Evolutionary conservation across 176 grass and related monocot genomes (phyloP).

Genomic region (Thinopyrum elongatum): DNA sequence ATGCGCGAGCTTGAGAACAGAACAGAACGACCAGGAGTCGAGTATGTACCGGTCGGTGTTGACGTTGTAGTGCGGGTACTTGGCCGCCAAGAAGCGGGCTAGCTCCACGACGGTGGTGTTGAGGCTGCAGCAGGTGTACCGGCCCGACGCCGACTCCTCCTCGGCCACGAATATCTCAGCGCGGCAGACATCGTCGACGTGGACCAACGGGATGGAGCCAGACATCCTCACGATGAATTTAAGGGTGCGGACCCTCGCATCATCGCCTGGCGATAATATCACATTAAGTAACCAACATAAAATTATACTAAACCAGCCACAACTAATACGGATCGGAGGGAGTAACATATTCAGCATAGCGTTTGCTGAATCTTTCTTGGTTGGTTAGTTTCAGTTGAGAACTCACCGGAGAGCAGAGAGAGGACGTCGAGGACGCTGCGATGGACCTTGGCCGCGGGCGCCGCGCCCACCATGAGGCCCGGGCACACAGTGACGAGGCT

Average conservation of each 20-base stretch:
- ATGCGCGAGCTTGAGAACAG: not conserved
- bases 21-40: not conserved
- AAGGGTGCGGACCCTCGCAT: slow-evolving; percentile 27
- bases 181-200: slow-evolving; percentile 61
- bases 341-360: too few relatives aligned
- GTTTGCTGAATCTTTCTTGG: too few relatives aligned
- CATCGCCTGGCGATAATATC: slow-evolving; percentile 17
- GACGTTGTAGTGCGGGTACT: slow-evolving; percentile 63
- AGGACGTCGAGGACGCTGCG: not conserved
- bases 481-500: not conserved
- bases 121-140: slow-evolving; percentile 62
- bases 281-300: too few relatives aligned
- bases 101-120: slow-evolving; percentile 45
- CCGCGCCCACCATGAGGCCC: not conserved
- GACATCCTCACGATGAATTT: not conserved
- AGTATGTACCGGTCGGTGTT: not conserved
- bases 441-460: not conserved
- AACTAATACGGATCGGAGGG: too few relatives aligned
- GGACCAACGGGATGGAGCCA: slow-evolving; percentile 1
- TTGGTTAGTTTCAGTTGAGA: not conserved
- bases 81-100: slow-evolving; percentile 36
- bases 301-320: too few relatives aligned
- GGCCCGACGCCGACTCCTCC: slow-evolving; percentile 22
- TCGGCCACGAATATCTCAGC: slow-evolving; percentile 75
- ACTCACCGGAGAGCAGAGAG: slow-evolving; percentile 18